Percentiles rank a stretch among this genome's conserved stretches.
These are phyloP conservation scores for Myriangium duriaei DNA, from an alignment of 2,329 filamentous ascomycete genomes.

Conservation along the genomic window DNA sequence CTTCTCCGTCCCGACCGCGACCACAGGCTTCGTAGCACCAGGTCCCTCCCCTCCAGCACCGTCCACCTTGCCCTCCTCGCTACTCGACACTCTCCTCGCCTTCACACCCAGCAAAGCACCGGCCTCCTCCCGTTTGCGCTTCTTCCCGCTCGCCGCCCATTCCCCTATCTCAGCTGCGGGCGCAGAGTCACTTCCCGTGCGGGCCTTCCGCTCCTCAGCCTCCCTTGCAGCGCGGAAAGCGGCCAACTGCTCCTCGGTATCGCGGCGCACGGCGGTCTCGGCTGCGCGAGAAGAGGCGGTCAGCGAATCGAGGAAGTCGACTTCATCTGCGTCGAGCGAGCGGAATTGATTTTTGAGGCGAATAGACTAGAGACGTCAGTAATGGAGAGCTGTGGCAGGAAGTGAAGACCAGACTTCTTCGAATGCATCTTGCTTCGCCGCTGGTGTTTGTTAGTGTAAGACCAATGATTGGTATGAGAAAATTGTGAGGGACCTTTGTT, in stretches of 20 bases:
- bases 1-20: too few relatives aligned
- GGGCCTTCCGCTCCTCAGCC: constrained; percentile 40
- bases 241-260: constrained; percentile 47
- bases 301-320: constrained; percentile 56
- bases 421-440: constrained; percentile 70
- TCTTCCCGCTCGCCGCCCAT: constrained; percentile 35
- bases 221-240: constrained; percentile 47
- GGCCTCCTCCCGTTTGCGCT: constrained; percentile 41
- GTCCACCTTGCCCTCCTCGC: constrained; percentile 6
- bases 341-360: constrained; percentile 66
- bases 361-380: constrained; percentile 33
- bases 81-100: constrained; percentile 26
- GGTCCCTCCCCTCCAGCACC: neutral
- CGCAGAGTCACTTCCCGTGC: constrained; percentile 27
- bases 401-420: constrained; percentile 45
- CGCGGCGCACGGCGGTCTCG: constrained; percentile 44
- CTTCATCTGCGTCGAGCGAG: constrained; percentile 64
- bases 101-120: constrained; percentile 32
- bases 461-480: neutral
- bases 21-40: too few relatives aligned
- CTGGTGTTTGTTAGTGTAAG: constrained; percentile 27
- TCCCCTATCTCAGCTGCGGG: constrained; percentile 27
- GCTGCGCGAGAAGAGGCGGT: constrained; percentile 44
- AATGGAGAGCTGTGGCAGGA: neutral
- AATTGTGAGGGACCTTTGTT: constrained; percentile 84